Conservation (phyloP, 495 filamentous ascomycete genomes). For the Sporormia fimetaria region DNA sequence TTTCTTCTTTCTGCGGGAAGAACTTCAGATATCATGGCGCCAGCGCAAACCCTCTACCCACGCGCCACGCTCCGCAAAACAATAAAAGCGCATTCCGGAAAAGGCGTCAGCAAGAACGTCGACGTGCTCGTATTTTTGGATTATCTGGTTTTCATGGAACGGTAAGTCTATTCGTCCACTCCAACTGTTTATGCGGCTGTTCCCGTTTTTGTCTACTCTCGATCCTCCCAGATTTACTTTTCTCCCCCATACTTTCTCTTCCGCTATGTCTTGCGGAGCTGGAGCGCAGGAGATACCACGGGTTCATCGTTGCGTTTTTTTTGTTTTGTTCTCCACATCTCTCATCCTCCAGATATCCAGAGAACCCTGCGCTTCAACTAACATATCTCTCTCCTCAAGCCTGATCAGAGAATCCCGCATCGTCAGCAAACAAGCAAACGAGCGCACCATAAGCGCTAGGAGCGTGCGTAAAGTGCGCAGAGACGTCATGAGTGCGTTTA, state of each 20-base stretch:
- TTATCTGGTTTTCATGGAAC: not conserved
- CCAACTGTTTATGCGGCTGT: too few species aligned
- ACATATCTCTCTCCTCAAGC: too few species aligned
- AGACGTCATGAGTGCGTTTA: slow-evolving; percentile 37
- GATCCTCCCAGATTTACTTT: too few species aligned
- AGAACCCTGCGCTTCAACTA: too few species aligned
- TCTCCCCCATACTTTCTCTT: too few species aligned
- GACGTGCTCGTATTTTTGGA: slow-evolving; percentile 61
- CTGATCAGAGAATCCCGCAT: slow-evolving; percentile 77
- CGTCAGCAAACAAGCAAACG: slow-evolving; percentile 58
- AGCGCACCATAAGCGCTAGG: slow-evolving; percentile 59
- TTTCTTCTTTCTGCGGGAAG: too few species aligned
- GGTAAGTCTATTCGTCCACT: not conserved
- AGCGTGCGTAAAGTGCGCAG: slow-evolving; percentile 43
- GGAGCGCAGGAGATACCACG: too few species aligned
- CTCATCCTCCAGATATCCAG: too few species aligned
- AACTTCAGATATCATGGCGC: slow-evolving; percentile 45
- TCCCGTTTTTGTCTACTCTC: too few species aligned
- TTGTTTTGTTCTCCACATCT: too few species aligned
- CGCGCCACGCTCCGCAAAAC: slow-evolving; percentile 76
- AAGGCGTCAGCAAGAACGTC: slow-evolving; percentile 70
- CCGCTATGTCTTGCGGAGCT: too few species aligned
- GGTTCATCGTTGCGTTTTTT: too few species aligned
- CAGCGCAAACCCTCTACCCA: slow-evolving; percentile 66
- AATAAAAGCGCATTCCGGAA: slow-evolving; percentile 80